Evolutionary conservation across 2,329 filamentous ascomycete genomes (phyloP).

Genomic region (Curvularia sp.): DNA sequence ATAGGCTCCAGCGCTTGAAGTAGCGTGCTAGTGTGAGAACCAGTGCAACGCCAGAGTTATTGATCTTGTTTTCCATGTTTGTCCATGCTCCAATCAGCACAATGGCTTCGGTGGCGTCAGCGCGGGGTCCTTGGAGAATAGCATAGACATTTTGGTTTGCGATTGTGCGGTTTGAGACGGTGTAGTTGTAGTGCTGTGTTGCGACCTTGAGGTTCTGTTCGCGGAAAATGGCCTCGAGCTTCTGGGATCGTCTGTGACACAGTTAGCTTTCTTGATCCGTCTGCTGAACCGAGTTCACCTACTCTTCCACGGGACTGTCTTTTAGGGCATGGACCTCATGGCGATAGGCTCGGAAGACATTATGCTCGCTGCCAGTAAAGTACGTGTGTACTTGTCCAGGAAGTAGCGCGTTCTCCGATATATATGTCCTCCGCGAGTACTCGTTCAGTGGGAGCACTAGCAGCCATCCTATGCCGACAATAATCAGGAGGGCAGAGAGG

Average conservation of each 20-base stretch:
- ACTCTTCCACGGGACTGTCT: slow-evolving; percentile 51
- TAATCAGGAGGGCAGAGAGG: slow-evolving; percentile 81
- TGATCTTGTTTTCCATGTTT: slow-evolving; percentile 79
- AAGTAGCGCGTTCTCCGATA: slow-evolving; percentile 94
- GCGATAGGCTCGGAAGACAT: slow-evolving; percentile 88
- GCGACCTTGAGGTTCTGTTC: slow-evolving; percentile 86
- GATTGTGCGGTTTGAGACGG: slow-evolving; percentile 75
- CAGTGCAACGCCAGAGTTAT: slow-evolving; percentile 85
- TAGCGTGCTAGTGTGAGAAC: slow-evolving; percentile 88
- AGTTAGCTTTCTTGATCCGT: slow-evolving; percentile 17
- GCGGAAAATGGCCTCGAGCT: slow-evolving; percentile 76
- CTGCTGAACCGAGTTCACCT: slow-evolving; percentile 22
- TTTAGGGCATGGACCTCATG: slow-evolving; percentile 76
- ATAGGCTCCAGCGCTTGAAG: slow-evolving; percentile 96
- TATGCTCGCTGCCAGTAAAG: slow-evolving; percentile 94
- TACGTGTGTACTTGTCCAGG: slow-evolving; percentile 98
- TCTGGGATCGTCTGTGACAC: slow-evolving; percentile 66
- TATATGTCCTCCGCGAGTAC: slow-evolving; percentile 92
- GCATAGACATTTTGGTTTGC: slow-evolving; percentile 91
- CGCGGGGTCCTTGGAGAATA: slow-evolving; percentile 88
- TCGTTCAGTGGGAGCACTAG: slow-evolving; percentile 87
- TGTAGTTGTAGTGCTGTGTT: slow-evolving; percentile 86
- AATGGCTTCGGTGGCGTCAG: slow-evolving; percentile 96
- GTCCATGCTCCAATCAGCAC: slow-evolving; percentile 90
- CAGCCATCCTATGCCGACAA: slow-evolving; percentile 88